Evolutionary conservation across 2,329 filamentous ascomycete species (phyloP).

Genomic region (Epichloe brachyelytri): DNA sequence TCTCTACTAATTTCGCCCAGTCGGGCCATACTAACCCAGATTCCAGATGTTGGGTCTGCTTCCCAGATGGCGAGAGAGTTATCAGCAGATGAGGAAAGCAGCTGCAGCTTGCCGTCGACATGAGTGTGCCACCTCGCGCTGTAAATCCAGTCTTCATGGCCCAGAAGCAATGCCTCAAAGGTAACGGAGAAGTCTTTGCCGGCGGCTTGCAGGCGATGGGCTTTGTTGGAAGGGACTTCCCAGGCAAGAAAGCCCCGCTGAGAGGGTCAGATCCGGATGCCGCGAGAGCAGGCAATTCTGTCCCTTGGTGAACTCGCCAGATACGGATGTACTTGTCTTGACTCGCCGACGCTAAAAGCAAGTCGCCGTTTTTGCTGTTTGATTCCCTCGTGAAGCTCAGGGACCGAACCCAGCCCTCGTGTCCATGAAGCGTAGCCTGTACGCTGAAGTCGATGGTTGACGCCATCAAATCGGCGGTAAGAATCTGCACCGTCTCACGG

Average conservation of each 20-base stretch:
- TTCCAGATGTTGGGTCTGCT: constrained; percentile 66
- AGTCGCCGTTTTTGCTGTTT: constrained; percentile 41
- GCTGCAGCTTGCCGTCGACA: constrained; percentile 43
- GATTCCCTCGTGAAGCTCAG: constrained; percentile 63
- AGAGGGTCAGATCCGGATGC: constrained; percentile 41
- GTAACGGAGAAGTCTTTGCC: constrained; percentile 63
- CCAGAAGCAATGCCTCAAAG: constrained; percentile 85
- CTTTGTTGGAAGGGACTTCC: constrained; percentile 79
- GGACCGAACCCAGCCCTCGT: constrained; percentile 90
- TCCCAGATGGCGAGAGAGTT: constrained; percentile 94
- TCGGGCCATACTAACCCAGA: constrained; percentile 78
- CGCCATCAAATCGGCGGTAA: constrained; percentile 38
- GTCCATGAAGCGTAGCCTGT: constrained; percentile 68
- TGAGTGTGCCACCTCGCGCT: constrained; percentile 61
- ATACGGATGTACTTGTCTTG: constrained; percentile 96
- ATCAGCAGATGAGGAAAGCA: constrained; percentile 86
- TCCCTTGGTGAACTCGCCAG: constrained; percentile 71
- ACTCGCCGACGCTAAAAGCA: constrained; percentile 82
- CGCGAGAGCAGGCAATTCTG: constrained; percentile 45
- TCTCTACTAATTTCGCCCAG: constrained; percentile 89
- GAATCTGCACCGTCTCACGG: constrained; percentile 68
- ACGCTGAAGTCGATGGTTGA: constrained; percentile 45
- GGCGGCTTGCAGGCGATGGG: constrained; percentile 56
- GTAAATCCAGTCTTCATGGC: constrained; percentile 98
- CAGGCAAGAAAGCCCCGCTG: constrained; percentile 45